Percentiles rank a stretch among this genome's conserved stretches.
These are phyloP conservation scores for Wickerhamomyces ciferrii DNA, from an alignment of 805 yeast genomes.

Conservation along the genomic window DNA sequence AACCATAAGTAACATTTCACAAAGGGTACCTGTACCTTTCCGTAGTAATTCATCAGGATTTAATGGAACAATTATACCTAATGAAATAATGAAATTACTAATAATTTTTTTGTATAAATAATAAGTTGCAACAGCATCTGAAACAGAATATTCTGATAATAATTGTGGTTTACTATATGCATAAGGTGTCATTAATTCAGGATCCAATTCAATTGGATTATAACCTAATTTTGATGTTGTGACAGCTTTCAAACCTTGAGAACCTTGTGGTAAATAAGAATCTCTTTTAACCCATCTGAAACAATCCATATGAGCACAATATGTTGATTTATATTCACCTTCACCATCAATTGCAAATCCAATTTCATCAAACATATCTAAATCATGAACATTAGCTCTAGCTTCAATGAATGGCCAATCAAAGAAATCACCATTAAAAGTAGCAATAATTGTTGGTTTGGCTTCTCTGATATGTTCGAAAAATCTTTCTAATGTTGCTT, in stretches of 20 bases:
- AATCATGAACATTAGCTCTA: slow-evolving; percentile 75
- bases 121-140: slow-evolving; percentile 99
- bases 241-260: slow-evolving; percentile 97
- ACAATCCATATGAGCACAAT: slow-evolving; percentile 97
- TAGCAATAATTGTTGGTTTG: slow-evolving; percentile 94
- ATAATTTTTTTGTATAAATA: slow-evolving; percentile 94
- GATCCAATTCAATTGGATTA: slow-evolving; percentile 94
- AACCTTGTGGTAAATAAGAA: slow-evolving; percentile 95
- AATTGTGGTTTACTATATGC: slow-evolving; percentile 92
- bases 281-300: slow-evolving; percentile 98
- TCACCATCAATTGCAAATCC: slow-evolving; percentile 89
- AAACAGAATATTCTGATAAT: slow-evolving; percentile 93
- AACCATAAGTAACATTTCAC: slow-evolving; percentile 96
- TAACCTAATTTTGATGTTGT: slow-evolving; percentile 94
- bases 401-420: slow-evolving; percentile 99
- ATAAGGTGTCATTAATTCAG: slow-evolving; percentile 97
- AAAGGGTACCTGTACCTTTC: slow-evolving; percentile 97
- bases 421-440: slow-evolving; percentile 97
- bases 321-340: slow-evolving; percentile 87
- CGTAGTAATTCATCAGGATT: slow-evolving; percentile 95
- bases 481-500: slow-evolving; percentile 65
- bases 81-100: slow-evolving; percentile 93
- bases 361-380: slow-evolving; percentile 87
- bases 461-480: slow-evolving; percentile 88
- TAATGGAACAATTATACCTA: slow-evolving; percentile 91